These are phyloP conservation scores for Pharnaceum exiguum DNA, from an alignment of 148 eudicot species.

Conservation along the genomic window DNA sequence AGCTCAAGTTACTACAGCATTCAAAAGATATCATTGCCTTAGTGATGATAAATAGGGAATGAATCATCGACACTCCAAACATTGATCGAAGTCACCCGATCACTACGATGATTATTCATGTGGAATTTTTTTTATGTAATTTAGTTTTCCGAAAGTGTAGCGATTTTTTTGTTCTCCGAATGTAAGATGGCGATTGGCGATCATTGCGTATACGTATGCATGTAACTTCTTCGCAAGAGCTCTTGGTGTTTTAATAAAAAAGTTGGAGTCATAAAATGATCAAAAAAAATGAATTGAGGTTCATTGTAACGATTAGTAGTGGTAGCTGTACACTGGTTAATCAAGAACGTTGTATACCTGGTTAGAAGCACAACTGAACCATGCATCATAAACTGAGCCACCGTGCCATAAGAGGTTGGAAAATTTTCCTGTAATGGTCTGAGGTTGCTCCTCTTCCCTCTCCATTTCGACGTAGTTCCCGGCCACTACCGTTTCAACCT, in stretches of 20 bases:
- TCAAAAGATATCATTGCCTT: not conserved
- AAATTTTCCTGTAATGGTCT: constrained; percentile 33
- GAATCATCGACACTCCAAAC: too few species aligned
- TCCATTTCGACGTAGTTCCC: constrained; percentile 86
- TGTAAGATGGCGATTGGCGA: too few species aligned
- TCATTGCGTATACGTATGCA: too few species aligned
- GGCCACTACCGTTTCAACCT: constrained; percentile 68
- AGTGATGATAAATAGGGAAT: too few species aligned
- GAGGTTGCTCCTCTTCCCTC: constrained; percentile 36
- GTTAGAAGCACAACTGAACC: constrained; percentile 85
- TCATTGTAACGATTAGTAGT: not conserved
- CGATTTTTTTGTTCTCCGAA: too few species aligned
- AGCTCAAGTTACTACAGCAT: not conserved
- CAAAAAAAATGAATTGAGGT: not conserved
- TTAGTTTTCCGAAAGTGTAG: too few species aligned
- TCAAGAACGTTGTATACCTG: constrained; percentile 30
- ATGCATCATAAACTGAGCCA: constrained; percentile 92
- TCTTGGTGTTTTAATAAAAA: too few species aligned
- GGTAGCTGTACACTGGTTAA: too few species aligned
- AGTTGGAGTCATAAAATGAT: not conserved
- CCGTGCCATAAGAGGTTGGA: constrained; percentile 81
- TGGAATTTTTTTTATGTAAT: too few species aligned
- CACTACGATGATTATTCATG: too few species aligned
- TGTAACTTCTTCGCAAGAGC: too few species aligned
- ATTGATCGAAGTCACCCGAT: too few species aligned